Base-by-base conservation (phyloP, 1,139 yeast genomes). In the Hansenula anomala region DNA sequence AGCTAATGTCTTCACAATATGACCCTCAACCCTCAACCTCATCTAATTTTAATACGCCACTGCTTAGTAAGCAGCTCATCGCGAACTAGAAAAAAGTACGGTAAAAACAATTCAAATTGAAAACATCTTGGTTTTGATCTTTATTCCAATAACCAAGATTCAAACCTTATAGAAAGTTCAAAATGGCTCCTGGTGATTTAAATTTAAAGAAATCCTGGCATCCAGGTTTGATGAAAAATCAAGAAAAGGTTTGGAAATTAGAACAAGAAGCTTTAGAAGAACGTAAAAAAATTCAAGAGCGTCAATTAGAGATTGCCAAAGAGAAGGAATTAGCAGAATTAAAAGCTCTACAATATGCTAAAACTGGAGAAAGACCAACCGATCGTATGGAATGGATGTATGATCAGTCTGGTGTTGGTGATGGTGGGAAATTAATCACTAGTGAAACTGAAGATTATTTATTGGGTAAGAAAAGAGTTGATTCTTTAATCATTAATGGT, bases 121-220 rank as follows among this genome's bases (percentile, higher is more conserved):
- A n/a, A n/a, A n/a, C n/a, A n/a, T n/a, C n/a, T n/a, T n/a, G n/a
- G n/a, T n/a, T n/a, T n/a, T n/a, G n/a, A n/a, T n/a, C n/a, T n/a
- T n/a, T n/a, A n/a, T n/a, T n/a, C n/a, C n/a, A n/a, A n/a, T n/a
- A n/a, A n/a, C n/a, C n/a, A n/a, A n/a, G n/a, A n/a, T n/a, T n/a
- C n/a, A n/a, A n/a, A n/a, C n/a, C 22, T 6, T 20, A 20, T 20
- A 6, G 9, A 20, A 20, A 6, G 9, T 20, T 14, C 28, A 47
- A 32, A 8, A 71, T 71, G 74, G 70, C 69, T 51, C 87, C 94
- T 2, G 89, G 94, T 8, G 96, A 90, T 61, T 69, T 90, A 47
- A 90, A 90, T 58, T 63, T 89, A 42, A 84, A 90, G 63, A 92
- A 92, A 60, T 90, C 97, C 43, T 92, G 97, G 97, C 89, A 90